Evolutionary conservation across 176 grass and related monocot genomes (phyloP).

Genomic region (Dactylis glomerata): DNA sequence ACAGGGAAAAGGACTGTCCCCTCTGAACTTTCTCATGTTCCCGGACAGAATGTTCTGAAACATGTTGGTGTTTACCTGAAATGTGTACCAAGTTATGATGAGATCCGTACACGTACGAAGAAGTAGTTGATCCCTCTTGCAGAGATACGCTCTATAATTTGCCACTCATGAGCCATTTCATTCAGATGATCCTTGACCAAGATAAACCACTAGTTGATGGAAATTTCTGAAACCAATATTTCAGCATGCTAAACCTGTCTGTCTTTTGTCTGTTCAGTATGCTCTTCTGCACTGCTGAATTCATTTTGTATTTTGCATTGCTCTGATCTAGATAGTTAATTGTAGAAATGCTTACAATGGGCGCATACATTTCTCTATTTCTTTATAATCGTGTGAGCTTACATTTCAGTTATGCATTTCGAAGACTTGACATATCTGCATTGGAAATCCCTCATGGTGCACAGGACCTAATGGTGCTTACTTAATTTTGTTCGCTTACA

Average conservation of each 20-base stretch:
- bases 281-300: neutral
- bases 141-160: neutral
- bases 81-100: neutral
- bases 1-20: neutral
- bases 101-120: neutral
- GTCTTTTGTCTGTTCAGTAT: too few species aligned
- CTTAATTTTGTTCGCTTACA: neutral
- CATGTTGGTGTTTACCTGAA: neutral
- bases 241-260: too few species aligned
- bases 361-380: neutral
- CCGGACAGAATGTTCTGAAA: too few species aligned
- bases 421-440: neutral
- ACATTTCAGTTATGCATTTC: neutral
- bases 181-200: slow-evolving; percentile 7
- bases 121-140: neutral
- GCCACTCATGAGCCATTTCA: neutral
- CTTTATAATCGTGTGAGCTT: neutral
- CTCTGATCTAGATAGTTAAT: neutral
- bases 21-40: neutral
- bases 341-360: neutral
- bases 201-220: neutral
- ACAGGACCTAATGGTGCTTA: neutral
- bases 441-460: neutral
- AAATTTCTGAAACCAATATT: slow-evolving; percentile 13
- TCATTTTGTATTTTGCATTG: neutral